phyloP scores from a whole-genome alignment of 176 grass and related monocot species.

The Oryza glaberrima region DNA sequence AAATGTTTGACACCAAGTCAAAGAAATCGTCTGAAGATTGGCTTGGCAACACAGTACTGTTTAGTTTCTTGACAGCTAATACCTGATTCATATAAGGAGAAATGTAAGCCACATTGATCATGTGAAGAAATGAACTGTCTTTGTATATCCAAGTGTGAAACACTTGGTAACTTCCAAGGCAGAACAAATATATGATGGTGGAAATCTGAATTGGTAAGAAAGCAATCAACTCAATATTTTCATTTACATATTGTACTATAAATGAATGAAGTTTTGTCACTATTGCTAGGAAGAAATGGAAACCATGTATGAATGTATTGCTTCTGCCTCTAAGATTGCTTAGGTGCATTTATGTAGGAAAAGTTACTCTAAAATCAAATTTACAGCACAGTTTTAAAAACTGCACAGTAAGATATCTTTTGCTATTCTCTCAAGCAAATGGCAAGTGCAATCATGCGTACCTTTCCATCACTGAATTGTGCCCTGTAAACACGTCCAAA shows the following conservation, averaged over 20 bases:
- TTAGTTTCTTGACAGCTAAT: constrained; percentile 92
- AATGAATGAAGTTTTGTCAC: constrained; percentile 4
- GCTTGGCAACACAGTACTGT: constrained; percentile 51
- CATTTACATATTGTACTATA: constrained; percentile 7
- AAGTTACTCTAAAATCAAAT: constrained; percentile 6
- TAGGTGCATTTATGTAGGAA: not conserved
- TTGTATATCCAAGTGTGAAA: not conserved
- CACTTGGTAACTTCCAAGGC: not conserved
- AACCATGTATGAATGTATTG: not conserved
- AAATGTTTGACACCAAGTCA: constrained; percentile 74
- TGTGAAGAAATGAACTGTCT: not conserved
- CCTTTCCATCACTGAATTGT: constrained; percentile 89
- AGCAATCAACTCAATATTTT: not conserved
- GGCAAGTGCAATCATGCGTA: constrained; percentile 25
- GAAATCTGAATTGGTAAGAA: not conserved
- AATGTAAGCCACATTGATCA: constrained; percentile 12
- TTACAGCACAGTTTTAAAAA: not conserved
- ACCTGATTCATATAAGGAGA: constrained; percentile 46
- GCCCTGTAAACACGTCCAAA: constrained; percentile 86
- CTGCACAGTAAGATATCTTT: not conserved
- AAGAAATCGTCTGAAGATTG: constrained; percentile 76
- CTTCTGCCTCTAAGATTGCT: not conserved
- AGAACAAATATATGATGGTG: not conserved
- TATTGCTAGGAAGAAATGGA: constrained; percentile 23
- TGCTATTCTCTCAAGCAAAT: not conserved